phyloP scores from a whole-genome alignment of 352 stramenopile genomes.

The Aphanomyces euteiches region DNA sequence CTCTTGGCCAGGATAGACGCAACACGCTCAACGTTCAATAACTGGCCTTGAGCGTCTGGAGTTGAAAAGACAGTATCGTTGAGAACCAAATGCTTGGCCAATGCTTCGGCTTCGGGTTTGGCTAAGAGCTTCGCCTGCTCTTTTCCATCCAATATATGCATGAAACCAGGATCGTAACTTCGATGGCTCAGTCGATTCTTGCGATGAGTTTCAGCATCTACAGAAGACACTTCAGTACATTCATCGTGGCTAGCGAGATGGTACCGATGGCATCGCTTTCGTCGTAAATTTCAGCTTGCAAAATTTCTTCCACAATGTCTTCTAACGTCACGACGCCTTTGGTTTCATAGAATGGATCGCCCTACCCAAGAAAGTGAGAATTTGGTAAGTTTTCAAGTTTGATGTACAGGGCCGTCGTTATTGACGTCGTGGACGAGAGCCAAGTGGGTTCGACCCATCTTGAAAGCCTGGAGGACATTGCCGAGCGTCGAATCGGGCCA shows the following conservation, averaged over 20 bases:
- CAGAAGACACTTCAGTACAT: not conserved
- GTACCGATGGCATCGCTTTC: slow-evolving; percentile 79
- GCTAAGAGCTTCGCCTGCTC: slow-evolving; percentile 8
- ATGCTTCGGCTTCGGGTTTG: slow-evolving; percentile 19
- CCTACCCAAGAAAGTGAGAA: slow-evolving; percentile 31
- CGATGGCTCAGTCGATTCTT: slow-evolving; percentile 28
- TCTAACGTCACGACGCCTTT: slow-evolving; percentile 97
- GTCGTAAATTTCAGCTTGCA: slow-evolving; percentile 95
- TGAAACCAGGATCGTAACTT: slow-evolving; percentile 24
- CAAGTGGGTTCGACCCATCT: slow-evolving; percentile 67
- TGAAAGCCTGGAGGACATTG: slow-evolving; percentile 72
- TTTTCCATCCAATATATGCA: slow-evolving; percentile 20
- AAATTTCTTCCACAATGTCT: slow-evolving; percentile 98
- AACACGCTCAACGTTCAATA: not conserved
- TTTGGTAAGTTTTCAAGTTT: slow-evolving; percentile 35
- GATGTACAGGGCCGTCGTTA: slow-evolving; percentile 64
- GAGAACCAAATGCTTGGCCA: slow-evolving; percentile 25
- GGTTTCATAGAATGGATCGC: slow-evolving; percentile 95
- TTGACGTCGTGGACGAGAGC: slow-evolving; percentile 76
- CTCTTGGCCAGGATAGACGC: slow-evolving; percentile 22
- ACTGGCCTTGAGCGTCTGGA: slow-evolving; percentile 16
- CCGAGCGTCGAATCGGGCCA: slow-evolving; percentile 63
- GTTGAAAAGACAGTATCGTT: slow-evolving; percentile 26
- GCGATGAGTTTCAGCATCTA: slow-evolving; percentile 27
- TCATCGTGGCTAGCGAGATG: too few species aligned